Percentiles rank a stretch among this genome's conserved stretches.
phyloP scores from a whole-genome alignment of 495 filamentous ascomycete species.

The Penicillium mononematosum region DNA sequence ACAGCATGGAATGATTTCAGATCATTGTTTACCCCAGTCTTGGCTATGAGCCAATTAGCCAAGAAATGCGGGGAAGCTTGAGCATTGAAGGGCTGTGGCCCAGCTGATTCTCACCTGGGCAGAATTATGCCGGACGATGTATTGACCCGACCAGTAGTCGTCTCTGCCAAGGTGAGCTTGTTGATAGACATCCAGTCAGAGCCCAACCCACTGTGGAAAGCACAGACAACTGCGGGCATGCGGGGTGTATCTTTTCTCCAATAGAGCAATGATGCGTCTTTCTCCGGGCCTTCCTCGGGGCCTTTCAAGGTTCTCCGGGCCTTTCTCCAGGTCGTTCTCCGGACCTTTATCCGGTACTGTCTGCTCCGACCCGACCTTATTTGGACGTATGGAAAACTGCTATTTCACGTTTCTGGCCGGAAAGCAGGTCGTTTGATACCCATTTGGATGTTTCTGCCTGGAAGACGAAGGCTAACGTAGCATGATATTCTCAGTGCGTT shows the following conservation, averaged over 20 bases:
- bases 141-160: neutral
- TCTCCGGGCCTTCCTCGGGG: neutral
- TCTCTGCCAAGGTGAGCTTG: neutral
- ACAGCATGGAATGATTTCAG: neutral
- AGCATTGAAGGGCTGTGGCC: neutral
- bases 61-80: neutral
- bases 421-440: neutral
- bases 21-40: neutral
- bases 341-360: neutral
- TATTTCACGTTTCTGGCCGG: neutral
- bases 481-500: neutral
- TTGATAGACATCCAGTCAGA: conserved; percentile 7
- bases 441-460: neutral
- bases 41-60: neutral
- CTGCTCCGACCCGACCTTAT: neutral
- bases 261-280: neutral
- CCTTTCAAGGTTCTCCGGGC: neutral
- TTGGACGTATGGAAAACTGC: neutral
- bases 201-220: neutral
- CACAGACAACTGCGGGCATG: neutral
- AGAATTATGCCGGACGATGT: neutral
- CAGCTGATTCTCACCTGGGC: neutral
- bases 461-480: neutral
- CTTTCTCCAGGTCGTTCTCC: neutral
- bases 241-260: neutral